Conservation (phyloP, 1,139 yeast species). For the Zygosaccharomyces sapae region DNA sequence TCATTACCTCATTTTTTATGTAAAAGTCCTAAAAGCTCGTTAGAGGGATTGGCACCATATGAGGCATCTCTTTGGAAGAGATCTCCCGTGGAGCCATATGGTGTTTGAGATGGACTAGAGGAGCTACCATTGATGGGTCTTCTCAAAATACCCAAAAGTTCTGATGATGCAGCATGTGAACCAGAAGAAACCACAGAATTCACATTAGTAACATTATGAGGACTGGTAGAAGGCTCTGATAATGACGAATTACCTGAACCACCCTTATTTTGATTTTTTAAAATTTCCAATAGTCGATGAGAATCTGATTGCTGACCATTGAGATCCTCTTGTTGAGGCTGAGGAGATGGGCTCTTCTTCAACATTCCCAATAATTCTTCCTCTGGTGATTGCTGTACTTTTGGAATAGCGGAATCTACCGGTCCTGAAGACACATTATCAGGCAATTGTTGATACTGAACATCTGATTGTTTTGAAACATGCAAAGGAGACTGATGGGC, state of each 20-base stretch:
- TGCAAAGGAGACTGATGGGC: conserved; percentile 6
- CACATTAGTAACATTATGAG: not conserved
- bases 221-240: not conserved
- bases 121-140: conserved; percentile 8
- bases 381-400: conserved; percentile 9
- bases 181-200: not conserved
- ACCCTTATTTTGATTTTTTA: conserved; percentile 11
- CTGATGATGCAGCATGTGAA: conserved; percentile 16
- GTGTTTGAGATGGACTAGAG: not conserved
- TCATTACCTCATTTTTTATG: conserved; percentile 16
- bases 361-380: conserved; percentile 16
- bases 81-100: conserved; percentile 4
- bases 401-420: not conserved
- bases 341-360: conserved; percentile 5
- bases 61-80: conserved; percentile 4
- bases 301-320: conserved; percentile 7
- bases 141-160: conserved; percentile 17
- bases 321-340: conserved; percentile 6
- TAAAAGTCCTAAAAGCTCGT: conserved; percentile 25
- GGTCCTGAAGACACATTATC: not conserved
- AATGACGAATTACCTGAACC: not conserved
- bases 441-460: not conserved
- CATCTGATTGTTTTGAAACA: not conserved
- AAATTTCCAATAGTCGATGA: conserved; percentile 13
- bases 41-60: conserved; percentile 14